phyloP scores from a whole-genome alignment of 2,329 filamentous ascomycete species.

The Ceratocystis variospora region DNA sequence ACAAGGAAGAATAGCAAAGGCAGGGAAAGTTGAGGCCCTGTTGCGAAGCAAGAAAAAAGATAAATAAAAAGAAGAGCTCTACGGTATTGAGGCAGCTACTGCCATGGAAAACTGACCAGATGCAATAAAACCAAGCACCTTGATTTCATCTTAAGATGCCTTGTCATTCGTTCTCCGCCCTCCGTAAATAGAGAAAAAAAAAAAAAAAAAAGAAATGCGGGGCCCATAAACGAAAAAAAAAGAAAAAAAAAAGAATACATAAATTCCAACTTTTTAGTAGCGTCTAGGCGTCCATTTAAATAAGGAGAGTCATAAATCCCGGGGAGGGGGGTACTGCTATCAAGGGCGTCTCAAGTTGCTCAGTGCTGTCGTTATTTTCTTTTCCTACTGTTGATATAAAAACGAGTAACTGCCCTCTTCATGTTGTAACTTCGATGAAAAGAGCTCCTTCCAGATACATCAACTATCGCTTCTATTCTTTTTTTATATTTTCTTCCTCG shows the following conservation, averaged over 20 bases:
- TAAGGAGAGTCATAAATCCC: not conserved
- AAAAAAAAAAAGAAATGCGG: not conserved
- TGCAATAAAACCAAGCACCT: not conserved
- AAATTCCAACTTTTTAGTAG: not conserved
- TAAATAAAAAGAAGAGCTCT: not conserved
- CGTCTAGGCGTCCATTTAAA: not conserved
- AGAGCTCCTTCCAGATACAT: not conserved
- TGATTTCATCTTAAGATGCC: not conserved
- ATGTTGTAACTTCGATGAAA: not conserved
- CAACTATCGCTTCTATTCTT: not conserved
- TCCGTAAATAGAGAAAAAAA: not conserved
- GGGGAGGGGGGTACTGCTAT: not conserved
- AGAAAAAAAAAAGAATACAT: not conserved
- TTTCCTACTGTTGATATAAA: not conserved
- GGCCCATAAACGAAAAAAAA: not conserved
- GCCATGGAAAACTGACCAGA: not conserved
- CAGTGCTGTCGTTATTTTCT: not conserved
- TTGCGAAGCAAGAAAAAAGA: not conserved
- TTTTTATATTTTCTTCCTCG: not conserved
- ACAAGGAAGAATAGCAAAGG: not conserved
- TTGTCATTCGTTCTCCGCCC: not conserved
- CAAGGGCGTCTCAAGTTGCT: not conserved
- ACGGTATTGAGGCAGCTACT: not conserved
- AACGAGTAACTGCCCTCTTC: conserved; percentile 2
- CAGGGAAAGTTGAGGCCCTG: too few species aligned